Base-by-base conservation (phyloP, 140 eudicot species). In the Artemisia princeps region DNA sequence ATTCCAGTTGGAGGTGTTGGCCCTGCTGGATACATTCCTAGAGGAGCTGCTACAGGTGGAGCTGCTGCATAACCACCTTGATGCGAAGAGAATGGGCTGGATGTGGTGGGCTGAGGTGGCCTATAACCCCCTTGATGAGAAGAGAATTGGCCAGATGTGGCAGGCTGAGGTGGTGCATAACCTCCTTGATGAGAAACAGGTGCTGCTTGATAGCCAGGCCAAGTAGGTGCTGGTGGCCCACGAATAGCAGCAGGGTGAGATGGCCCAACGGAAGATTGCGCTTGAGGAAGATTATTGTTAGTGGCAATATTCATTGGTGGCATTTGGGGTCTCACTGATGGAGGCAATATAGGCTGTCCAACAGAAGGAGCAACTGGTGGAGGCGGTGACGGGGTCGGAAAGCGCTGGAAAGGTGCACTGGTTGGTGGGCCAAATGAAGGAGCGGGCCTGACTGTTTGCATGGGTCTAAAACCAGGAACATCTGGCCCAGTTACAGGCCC, bases 381-480 rank as follows among this genome's bases (percentile, higher is more conserved):
- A 2, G 80, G 81, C 46, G 44, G 69, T 58, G 81, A 87, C 20
- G 95, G 86, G 16, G 84, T 24, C 45, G 95, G 77, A 46, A 80
- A 84, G 30, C 87, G 87, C 74, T 80, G 95, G 60, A 84, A 83
- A 51, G 83, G 75, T 75, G 84, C 87, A 14, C 80, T 15, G 64
- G 80, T 33, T 68, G 95, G 89, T 60, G 85, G 84, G 74, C 74
- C 94, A 77, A 73, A 78, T 54, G 86, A 51, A 74, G 85, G 69
- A 55, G 84, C 64, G 6, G 81, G 79, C 24, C 80, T 76, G 53
- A 74, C 76, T 65, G 79, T 59, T 73, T 76, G 83, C 40, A 82
- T 72, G 55, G 86, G 83, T 80, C 88, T 78, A 50, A 72, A 82
- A 59, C 73, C 78, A 45, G 89, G 64, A 74, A 67, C 71, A 33